Evolutionary conservation across 1,284 basidiomycete species (phyloP), one percentile per base, ranked within the genome.

Genomic region (Ceraceosorus guamensis): DNA sequence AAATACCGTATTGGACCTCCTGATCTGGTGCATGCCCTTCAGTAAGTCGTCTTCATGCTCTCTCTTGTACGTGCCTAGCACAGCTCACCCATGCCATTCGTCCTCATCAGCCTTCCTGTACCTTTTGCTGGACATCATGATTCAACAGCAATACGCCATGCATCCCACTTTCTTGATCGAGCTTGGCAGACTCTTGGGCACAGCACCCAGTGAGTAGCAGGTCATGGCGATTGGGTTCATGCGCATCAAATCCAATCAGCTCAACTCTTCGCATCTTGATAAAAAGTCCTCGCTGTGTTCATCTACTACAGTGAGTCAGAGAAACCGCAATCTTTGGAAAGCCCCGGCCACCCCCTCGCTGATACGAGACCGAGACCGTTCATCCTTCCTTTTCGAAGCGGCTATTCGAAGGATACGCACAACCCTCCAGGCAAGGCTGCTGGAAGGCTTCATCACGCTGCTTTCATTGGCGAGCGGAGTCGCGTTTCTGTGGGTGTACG

Each of bases 91-190:
- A n/a, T n/a, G n/a, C n/a, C n/a, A n/a, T n/a, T n/a, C n/a, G n/a
- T n/a, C n/a, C n/a, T n/a, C n/a, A 41, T 8, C 37, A 41, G 37
- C 37, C 8, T 73, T 74, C 53, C 48, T 72, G 39, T 76, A 63
- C 44, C 60, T 70, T 46, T 50, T 76, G 47, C 46, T 76, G 48
- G 71, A 71, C 53, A 60, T 76, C 24, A 57, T 75, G 41, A 70
- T 75, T 14, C 59, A 70, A 48, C 71, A 76, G 60, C 73, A 76
- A 59, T 76, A 76, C 47, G 64, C 66, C 11, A 58, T 66, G 55
- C 68, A 69, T 2, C 61, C 66, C 0, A 62, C 64, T 4, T 31
- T 63, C 4, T 10, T 50, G 4, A 57, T 61, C 46, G 67, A 75
- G 48, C 35, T 53, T 3, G 50, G 43, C 11, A 57, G 67, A 32